Base-by-base conservation (phyloP, 2,329 filamentous ascomycete species). In the Colletotrichum spinosum region DNA sequence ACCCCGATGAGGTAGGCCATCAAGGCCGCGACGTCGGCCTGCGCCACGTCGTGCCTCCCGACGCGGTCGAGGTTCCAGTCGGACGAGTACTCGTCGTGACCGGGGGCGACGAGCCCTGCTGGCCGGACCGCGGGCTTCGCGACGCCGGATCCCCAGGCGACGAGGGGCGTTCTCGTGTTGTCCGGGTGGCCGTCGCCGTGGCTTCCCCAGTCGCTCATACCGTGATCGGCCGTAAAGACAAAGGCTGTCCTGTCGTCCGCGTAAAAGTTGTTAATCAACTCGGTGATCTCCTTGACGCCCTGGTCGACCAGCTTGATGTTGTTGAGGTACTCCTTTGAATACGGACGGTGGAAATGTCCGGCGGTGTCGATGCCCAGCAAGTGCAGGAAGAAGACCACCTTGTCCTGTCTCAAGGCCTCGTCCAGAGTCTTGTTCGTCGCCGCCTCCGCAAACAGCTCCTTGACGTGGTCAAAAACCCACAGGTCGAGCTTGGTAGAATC, bases 201-300 rank as follows among this genome's bases (percentile, higher is more conserved):
- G 71, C 94, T 98, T n/a, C 97, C 96, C 90, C 92, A 97, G 78
- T 99, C 96, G 74, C 93, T 98, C 96, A 99, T 99, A 15, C 96
- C 96, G 77, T 99, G 96, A 74, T 99, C 96, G 8, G 96, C 96
- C 1, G 97, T 99, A 75, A 99, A 99, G 13, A 99, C 88, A 75
- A 95, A 99, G 0, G 97, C 93, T 0, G 96, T 98, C 77, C 96
- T 90, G 59, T 87, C 91, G 71, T 94, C 90, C 6, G 81, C 84
- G 72, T 97, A 99, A 75, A 98, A 99, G 11, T 91, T 86, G 41
- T 97, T 88, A 54, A 97, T 90, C 58, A 97, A 75, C 68, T 91
- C 85, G 0, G 91, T 90, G 54, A 97, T 91, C 77, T 97, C 92
- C 77, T 92, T 84, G 2, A 99, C 92, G 2, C 96, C 96, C 71